Evolutionary conservation across 108 stramenopile species (phyloP).

Genomic region (Cylindrotheca fusiformis): DNA sequence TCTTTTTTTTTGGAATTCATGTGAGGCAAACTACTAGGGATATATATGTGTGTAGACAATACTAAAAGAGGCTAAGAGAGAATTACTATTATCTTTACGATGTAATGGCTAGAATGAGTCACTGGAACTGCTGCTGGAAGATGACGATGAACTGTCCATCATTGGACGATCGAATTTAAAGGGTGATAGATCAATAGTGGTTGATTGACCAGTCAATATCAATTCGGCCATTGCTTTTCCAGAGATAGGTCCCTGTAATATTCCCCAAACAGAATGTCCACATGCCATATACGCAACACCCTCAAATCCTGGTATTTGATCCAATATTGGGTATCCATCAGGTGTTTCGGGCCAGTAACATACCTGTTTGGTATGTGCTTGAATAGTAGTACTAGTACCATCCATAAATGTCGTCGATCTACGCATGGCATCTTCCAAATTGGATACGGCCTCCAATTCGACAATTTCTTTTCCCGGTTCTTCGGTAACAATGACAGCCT

Average conservation of each 20-base stretch:
- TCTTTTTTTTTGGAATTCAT: no score
- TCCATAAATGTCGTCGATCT: conserved; percentile 29
- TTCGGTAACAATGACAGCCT: conserved; percentile 31
- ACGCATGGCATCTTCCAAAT: conserved; percentile 37
- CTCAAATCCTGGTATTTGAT: conserved; percentile 51
- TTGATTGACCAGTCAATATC: conserved; percentile 49
- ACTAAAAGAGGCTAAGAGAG: no score
- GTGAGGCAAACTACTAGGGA: no score
- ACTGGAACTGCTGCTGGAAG: neutral
- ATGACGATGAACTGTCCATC: neutral
- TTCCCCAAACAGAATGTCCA: conserved; percentile 91
- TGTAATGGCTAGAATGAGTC: no score
- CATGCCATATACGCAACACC: conserved; percentile 59
- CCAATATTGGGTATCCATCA: conserved; percentile 85
- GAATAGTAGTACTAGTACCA: no score
- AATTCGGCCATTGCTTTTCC: conserved; percentile 78
- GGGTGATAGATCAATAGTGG: conserved; percentile 29
- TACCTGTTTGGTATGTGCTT: conserved; percentile 44
- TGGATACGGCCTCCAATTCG: conserved; percentile 25
- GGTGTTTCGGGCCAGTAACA: conserved; percentile 59
- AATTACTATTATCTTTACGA: no score
- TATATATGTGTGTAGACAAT: no score
- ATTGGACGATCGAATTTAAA: conserved; percentile 31
- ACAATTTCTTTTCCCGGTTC: conserved; percentile 47
- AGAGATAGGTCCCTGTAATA: conserved; percentile 83